A percentile compares a stretch with the other conserved stretches of the same genome.
Evolutionary conservation across 192 early-diverging fungal genomes (phyloP).

Genomic region (Umbelopsis vinacea): DNA sequence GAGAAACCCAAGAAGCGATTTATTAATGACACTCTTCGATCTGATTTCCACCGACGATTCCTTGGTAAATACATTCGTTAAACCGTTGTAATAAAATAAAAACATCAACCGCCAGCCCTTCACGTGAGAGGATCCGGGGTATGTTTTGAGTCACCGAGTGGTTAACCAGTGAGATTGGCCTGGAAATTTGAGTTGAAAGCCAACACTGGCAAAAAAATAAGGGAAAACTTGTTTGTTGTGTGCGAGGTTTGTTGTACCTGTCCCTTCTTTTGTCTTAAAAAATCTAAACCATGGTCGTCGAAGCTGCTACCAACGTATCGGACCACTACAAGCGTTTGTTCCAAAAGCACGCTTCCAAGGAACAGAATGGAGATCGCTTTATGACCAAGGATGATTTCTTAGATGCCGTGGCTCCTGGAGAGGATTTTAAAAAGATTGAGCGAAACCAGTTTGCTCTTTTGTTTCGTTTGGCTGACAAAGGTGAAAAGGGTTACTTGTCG

Average conservation of each 20-base stretch:
- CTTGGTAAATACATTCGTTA: slow-evolving; percentile 89
- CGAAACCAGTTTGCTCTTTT: slow-evolving; percentile 61
- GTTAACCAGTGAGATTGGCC: slow-evolving; percentile 12
- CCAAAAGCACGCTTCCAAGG: slow-evolving; percentile 52
- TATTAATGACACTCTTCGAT: slow-evolving; percentile 95
- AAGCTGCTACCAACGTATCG: slow-evolving; percentile 18
- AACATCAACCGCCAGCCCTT: no score
- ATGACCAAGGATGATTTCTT: slow-evolving; percentile 68
- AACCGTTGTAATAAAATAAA: slow-evolving; percentile 22
- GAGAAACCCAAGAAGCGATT: slow-evolving; percentile 93
- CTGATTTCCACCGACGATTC: slow-evolving; percentile 97
- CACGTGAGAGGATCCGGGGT: slow-evolving; percentile 21
- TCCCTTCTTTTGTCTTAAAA: background rate
- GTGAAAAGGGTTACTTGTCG: slow-evolving; percentile 51
- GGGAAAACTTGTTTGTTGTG: background rate
- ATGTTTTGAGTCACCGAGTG: slow-evolving; percentile 18
- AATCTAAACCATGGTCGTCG: slow-evolving; percentile 3
- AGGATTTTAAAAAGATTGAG: slow-evolving; percentile 60
- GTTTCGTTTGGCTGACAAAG: slow-evolving; percentile 63
- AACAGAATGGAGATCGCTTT: slow-evolving; percentile 52
- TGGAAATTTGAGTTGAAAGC: background rate
- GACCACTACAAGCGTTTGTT: slow-evolving; percentile 56
- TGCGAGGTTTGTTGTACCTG: background rate
- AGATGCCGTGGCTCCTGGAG: slow-evolving; percentile 55
- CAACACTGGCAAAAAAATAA: background rate